Base-by-base conservation (phyloP, 106 monocot genomes). In the Dactylorhiza incarnata region DNA sequence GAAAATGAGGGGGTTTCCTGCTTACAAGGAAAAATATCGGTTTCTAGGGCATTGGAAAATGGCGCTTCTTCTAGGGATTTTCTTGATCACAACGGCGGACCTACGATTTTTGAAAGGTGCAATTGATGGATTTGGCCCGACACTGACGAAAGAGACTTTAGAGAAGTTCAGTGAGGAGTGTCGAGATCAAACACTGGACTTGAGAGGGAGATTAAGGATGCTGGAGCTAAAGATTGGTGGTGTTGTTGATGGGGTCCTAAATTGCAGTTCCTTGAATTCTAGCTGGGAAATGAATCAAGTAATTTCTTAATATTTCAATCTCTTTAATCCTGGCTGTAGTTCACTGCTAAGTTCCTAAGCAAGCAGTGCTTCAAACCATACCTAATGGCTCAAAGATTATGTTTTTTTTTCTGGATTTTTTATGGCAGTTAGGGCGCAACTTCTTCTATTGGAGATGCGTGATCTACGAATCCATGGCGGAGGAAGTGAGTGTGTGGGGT, bases 401-500 rank as follows among this genome's bases (percentile, higher is more conserved):
- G 15, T 17, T 54, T 20, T 22, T 66, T 63, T 46, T 15, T 45
- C 12, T 26, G n/a, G 45, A 61, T 48, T 74, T 48, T n/a, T n/a
- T 19, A 13, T 75, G 72, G 65, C 83, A 95, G 95, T 80, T 82
- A 13, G 85, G 80, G 7, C 61, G 78, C 1, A 76, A 55, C 26
- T 45, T 84, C 45, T 84, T 90, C 77, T 82, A 82, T 46, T 83
- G 85, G 86, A 88, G 74, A 48, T 93, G 93, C 73, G 77, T 82
- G 16, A 26, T 92, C 2, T 84, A 84, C 84, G 73, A 79, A 73
- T 89, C 90, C 15, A 37, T 73, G 5, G 73, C 74, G 45, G 92
- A 95, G 67, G 84, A 90, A 75, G 80, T 93, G 45, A 92, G 78
- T 49, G 69, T 93, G 2, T 92, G 92, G 92, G 92, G 95, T 3